These are phyloP conservation scores for Trichoderma atrobrunneum DNA, from an alignment of 2,329 filamentous ascomycete genomes.

Conservation along the genomic window DNA sequence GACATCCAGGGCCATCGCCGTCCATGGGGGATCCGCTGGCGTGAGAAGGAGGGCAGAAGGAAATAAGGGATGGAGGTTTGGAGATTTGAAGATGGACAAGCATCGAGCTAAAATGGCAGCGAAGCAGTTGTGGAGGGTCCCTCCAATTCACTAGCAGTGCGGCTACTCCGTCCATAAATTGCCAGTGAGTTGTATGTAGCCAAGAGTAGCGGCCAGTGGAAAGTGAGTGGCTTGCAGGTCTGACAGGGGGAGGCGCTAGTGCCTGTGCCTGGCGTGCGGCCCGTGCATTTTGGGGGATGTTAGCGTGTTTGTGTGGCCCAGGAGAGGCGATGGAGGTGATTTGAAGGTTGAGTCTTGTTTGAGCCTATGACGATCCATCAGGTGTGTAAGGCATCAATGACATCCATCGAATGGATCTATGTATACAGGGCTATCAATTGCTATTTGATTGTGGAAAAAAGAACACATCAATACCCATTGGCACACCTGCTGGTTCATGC, in stretches of 20 bases:
- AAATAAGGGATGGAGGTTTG: background rate
- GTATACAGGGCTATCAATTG: too few relatives aligned
- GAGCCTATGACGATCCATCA: background rate
- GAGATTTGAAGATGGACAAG: background rate
- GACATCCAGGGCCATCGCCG: background rate
- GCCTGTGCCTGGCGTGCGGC: background rate
- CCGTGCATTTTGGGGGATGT: background rate
- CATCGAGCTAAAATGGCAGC: background rate
- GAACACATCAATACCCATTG: too few relatives aligned
- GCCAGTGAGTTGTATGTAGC: background rate
- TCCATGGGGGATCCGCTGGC: background rate
- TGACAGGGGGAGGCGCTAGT: background rate
- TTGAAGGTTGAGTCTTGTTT: background rate
- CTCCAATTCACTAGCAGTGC: background rate
- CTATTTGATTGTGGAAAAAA: too few relatives aligned
- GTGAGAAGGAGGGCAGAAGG: background rate
- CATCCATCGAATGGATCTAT: background rate
- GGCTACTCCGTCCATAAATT: constrained; percentile 6
- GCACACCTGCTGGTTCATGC: background rate
- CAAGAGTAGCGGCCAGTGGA: background rate
- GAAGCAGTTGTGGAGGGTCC: background rate
- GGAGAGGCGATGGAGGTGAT: background rate
- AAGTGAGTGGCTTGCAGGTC: background rate
- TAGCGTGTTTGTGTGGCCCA: background rate
- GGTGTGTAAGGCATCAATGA: background rate